phyloP scores from a whole-genome alignment of 768 basidiomycete species.

The Flagelloscypha sp. region DNA sequence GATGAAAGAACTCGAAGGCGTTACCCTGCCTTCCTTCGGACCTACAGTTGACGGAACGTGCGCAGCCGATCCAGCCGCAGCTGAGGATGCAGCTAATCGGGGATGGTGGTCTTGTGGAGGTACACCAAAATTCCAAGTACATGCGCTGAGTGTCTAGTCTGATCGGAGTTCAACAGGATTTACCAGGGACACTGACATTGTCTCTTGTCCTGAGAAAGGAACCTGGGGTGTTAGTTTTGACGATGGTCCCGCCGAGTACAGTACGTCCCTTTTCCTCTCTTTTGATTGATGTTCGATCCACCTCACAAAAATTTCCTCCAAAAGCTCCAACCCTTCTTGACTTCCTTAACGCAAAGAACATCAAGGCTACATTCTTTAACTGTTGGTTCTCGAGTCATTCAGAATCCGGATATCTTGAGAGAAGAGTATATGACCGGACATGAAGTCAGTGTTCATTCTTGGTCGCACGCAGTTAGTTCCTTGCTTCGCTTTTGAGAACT shows the following conservation, averaged over 20 bases:
- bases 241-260: conserved; percentile 81
- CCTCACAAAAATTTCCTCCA: conserved; percentile 32
- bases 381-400: conserved; percentile 77
- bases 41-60: conserved; percentile 62
- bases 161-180: conserved; percentile 55
- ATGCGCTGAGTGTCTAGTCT: conserved; percentile 27
- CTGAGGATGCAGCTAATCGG: conserved; percentile 45
- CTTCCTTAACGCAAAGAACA: conserved; percentile 53
- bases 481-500: too few species aligned
- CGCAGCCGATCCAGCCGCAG: conserved; percentile 44
- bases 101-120: conserved; percentile 95
- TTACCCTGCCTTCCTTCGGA: conserved; percentile 54
- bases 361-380: conserved; percentile 86
- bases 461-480: conserved; percentile 81
- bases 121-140: too few species aligned
- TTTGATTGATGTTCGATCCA: background rate
- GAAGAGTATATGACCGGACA: conserved; percentile 77
- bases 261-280: background rate
- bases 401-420: conserved; percentile 63
- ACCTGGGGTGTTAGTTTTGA: conserved; percentile 84
- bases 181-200: conserved; percentile 54
- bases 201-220: conserved; percentile 54
- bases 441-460: conserved; percentile 82
- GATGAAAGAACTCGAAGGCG: conserved; percentile 70
- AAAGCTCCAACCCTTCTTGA: conserved; percentile 67